Evolutionary conservation across 345 rosid species (phyloP).

Genomic region (Eutrema yunnanense): DNA sequence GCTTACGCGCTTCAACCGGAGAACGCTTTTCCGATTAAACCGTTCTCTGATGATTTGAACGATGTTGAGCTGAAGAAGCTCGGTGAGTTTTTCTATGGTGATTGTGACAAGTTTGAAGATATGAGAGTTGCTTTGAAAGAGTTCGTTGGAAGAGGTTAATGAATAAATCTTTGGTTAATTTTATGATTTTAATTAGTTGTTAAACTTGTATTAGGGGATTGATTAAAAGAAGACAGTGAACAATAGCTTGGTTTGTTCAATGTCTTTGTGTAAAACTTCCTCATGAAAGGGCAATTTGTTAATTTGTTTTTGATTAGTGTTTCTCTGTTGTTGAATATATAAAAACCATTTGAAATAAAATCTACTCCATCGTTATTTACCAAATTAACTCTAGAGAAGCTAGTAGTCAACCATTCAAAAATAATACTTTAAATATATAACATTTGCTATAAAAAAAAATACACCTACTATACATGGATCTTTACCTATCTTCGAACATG

Average conservation of each 20-base stretch:
- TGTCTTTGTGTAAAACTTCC: slow-evolving; percentile 7
- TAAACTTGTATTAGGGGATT: slow-evolving; percentile 13
- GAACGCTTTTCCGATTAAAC: slow-evolving; percentile 68
- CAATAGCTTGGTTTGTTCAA: slow-evolving; percentile 25
- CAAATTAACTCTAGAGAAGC: not conserved
- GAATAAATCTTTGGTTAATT: not conserved
- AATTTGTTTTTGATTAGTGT: not conserved
- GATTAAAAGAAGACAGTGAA: slow-evolving; percentile 6
- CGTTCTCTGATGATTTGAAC: slow-evolving; percentile 47
- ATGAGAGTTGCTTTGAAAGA: slow-evolving; percentile 70
- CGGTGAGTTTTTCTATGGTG: slow-evolving; percentile 43
- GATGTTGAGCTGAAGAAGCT: slow-evolving; percentile 58
- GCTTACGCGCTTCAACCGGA: slow-evolving; percentile 69
- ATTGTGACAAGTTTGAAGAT: slow-evolving; percentile 48
- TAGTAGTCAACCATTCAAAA: not conserved
- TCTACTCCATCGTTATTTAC: not conserved
- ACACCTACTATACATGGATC: not conserved
- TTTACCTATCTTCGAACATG: slow-evolving; percentile 92
- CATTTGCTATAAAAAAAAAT: no score
- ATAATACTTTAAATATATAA: no score
- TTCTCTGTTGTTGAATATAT: not conserved
- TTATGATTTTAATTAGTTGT: not conserved
- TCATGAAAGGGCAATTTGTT: not conserved
- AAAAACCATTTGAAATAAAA: not conserved
- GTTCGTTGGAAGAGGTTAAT: slow-evolving; percentile 16